phyloP scores from a whole-genome alignment of 805 yeast genomes.

The Yarrowia keelungensis region DNA sequence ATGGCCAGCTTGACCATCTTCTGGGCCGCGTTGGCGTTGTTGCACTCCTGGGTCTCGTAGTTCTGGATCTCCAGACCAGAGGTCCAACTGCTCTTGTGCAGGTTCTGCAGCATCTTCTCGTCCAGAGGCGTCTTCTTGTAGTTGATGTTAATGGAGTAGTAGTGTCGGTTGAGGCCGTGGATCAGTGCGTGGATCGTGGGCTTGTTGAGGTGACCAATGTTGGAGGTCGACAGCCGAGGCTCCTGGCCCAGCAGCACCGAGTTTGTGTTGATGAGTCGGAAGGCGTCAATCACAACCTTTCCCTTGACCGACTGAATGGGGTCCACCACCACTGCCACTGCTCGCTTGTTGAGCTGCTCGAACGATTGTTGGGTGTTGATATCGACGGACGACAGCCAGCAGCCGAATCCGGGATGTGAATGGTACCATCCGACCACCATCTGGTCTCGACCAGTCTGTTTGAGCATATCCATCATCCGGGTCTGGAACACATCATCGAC shows the following conservation, averaged over 20 bases:
- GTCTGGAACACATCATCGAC: constrained; percentile 99
- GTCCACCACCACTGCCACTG: constrained; percentile 98
- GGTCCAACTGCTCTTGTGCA: constrained; percentile 96
- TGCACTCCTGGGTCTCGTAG: constrained; percentile 76
- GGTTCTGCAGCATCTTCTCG: constrained; percentile 89
- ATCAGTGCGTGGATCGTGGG: constrained; percentile 96
- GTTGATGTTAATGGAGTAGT: constrained; percentile 93
- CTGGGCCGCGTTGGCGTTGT: constrained; percentile 73
- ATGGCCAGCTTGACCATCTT: constrained; percentile 88
- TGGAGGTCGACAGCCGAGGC: constrained; percentile 96
- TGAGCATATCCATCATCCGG: constrained; percentile 98
- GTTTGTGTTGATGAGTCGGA: constrained; percentile 88
- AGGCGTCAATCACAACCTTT: constrained; percentile 98
- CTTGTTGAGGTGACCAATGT: constrained; percentile 92
- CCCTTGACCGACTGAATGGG: constrained; percentile 99
- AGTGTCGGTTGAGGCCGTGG: constrained; percentile 96
- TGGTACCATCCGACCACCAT: constrained; percentile 99
- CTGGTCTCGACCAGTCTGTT: constrained; percentile 98
- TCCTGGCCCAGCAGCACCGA: constrained; percentile 94
- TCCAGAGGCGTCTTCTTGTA: constrained; percentile 91
- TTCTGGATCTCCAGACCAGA: constrained; percentile 82
- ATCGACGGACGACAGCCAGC: constrained; percentile 98
- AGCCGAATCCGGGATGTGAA: constrained; percentile 99
- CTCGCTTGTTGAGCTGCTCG: constrained; percentile 92
- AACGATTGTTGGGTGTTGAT: constrained; percentile 97